phyloP scores from a whole-genome alignment of 495 filamentous ascomycete genomes.

The Neurospora sublineolata region DNA sequence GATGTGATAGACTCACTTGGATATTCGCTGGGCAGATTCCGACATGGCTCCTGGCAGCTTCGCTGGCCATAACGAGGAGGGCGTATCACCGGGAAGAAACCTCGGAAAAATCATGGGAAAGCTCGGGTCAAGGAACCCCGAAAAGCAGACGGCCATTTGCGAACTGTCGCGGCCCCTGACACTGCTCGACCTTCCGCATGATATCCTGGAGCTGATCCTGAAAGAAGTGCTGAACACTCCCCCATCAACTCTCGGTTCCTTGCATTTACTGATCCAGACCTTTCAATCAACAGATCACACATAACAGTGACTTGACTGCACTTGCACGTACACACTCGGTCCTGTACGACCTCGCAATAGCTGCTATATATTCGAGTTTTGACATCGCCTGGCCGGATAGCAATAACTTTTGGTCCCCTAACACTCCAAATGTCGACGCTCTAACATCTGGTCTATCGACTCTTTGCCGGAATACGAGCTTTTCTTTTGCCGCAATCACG shows the following conservation, averaged over 20 bases:
- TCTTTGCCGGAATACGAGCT: slow-evolving; percentile 65
- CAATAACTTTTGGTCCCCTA: slow-evolving; percentile 42
- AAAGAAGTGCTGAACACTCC: slow-evolving; percentile 54
- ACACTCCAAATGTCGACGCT: slow-evolving; percentile 72
- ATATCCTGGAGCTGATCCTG: slow-evolving; percentile 77
- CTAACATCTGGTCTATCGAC: slow-evolving; percentile 85
- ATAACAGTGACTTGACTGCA: slow-evolving; percentile 79
- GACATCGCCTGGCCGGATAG: slow-evolving; percentile 91
- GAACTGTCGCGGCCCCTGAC: slow-evolving; percentile 26
- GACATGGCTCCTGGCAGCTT: not conserved
- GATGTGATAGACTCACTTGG: not conserved
- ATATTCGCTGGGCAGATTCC: not conserved
- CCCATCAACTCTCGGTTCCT: not conserved
- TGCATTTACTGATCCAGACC: not conserved
- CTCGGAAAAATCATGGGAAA: not conserved
- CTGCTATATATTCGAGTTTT: slow-evolving; percentile 84
- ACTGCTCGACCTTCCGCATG: slow-evolving; percentile 74
- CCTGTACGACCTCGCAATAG: slow-evolving; percentile 70
- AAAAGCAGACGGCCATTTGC: slow-evolving; percentile 16
- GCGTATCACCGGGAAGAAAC: not conserved
- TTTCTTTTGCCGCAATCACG: slow-evolving; percentile 15
- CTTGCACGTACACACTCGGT: slow-evolving; percentile 74
- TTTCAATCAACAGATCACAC: slow-evolving; percentile 49
- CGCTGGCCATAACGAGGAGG: not conserved
- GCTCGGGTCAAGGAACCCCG: not conserved